Base-by-base conservation (phyloP, 305 asterid genomes). In the Solanum hybrid region DNA sequence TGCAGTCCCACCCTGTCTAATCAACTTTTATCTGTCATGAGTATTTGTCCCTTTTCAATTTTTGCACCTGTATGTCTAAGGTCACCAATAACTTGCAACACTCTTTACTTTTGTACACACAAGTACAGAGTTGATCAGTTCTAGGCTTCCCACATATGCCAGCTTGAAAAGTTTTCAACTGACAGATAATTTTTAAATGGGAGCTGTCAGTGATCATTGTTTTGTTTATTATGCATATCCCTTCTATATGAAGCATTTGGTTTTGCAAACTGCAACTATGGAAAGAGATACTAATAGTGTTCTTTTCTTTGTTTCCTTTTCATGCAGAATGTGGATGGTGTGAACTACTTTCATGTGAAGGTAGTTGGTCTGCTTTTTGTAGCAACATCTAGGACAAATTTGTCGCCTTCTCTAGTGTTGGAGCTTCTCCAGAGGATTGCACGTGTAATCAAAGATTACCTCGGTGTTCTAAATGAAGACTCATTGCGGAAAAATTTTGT, bases 391-490 rank as follows among this genome's bases (percentile, higher is more conserved):
- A 96, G 98, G 93, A 93, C 95, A 88, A 97, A 96, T 91, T 78
- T 94, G 91, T 93, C 99, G 79, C 99, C 99, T 90, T 97, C 99
- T 89, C 94, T 97, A 35, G 98, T 98, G 78, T 88, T 96, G 94
- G 99, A 97, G 95, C 99, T 97, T 91, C 92, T 97, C 73, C 99
- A 97, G 91, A 96, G 99, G 95, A 94, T 96, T 95, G 97, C 98
- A 19, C 99, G 99, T 12, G 99, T 95, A 90, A 95, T 93, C 94
- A 97, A 97, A 93, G 99, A 97, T 93, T 97, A 97, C 92, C 98
- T 97, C 78, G 99, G 99, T 85, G 93, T 97, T 91, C 98, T 97
- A 37, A 97, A 90, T 91, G 99, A 97, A 91, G 99, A 97, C 90
- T 96, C 99, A 1, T 89, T 97, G 86, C 93, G 99, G 13, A 97